Evolutionary conservation across 2,329 filamentous ascomycete species (phyloP), one percentile per base, ranked within the genome.

Genomic region (Purpureocillium lavendulum): DNA sequence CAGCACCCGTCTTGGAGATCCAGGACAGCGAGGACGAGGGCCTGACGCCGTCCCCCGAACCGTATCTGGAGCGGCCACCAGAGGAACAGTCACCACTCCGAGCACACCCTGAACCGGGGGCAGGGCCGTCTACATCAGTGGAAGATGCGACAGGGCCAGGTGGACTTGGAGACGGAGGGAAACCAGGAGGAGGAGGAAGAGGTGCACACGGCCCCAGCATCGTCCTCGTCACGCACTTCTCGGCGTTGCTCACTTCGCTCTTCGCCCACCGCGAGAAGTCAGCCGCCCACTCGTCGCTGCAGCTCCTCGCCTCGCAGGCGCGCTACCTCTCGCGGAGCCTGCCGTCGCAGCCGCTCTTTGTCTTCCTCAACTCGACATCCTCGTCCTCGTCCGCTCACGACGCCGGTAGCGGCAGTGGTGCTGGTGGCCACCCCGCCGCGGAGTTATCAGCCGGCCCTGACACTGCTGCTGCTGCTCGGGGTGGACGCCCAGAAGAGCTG

Each of bases 191-290:
- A 16, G 13, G 13, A 12, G 17, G n/a, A 30, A 15, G 10, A 4
- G 11, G 3, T 5, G 16, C 24, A 16, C 33, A 18, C 12, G n/a
- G 33, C 28, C 31, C 21, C 36, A 36, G 30, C 21, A 56, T 79
- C 30, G 64, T 80, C 34, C 58, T 80, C 39, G 57, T 79, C 39
- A 75, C 75, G 7, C 71, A 76, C 55, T 67, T 75, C 51, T 70
- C 71, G 2, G 49, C 60, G 13, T 61, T 80, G 4, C 62, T 80
- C 15, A 67, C 64, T 18, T 55, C 65, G 4, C 63, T 79, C 36
- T 79, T 79, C 56, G 59, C 70, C 2, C 62, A 66, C 40, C 64
- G 65, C 43, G 62, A 67, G 47, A 69, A 60, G 43, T 50, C 59
- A 4, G 50, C 61, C 31, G 75, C 74, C 1, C 74, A 78, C 55